Evolutionary conservation across 306 rosid genomes (phyloP).

Genomic region (Castanea crenata): DNA sequence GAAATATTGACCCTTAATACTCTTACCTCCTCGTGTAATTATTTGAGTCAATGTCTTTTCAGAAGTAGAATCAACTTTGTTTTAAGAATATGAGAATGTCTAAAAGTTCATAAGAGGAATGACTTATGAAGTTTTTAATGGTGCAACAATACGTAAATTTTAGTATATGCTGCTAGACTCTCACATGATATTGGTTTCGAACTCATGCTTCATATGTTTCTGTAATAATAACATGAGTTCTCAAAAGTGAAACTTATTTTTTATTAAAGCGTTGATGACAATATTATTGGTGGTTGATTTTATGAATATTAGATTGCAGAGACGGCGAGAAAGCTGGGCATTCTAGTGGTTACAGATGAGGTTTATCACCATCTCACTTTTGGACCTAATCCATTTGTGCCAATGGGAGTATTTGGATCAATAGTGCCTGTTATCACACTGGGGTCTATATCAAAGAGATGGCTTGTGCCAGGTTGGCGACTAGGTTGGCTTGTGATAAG

Average conservation of each 20-base stretch:
- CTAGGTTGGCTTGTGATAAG: constrained; percentile 43
- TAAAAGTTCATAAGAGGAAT: no score
- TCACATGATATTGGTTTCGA: no score
- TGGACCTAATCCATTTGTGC: constrained; percentile 41
- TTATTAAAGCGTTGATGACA: background rate
- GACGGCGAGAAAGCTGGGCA: constrained; percentile 47
- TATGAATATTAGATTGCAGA: constrained; percentile 36
- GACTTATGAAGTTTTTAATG: no score
- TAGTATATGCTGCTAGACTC: no score
- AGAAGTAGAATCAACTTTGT: no score
- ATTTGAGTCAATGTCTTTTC: no score
- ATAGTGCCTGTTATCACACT: constrained; percentile 45
- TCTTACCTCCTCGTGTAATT: no score
- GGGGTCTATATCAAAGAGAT: constrained; percentile 51
- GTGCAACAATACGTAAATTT: no score
- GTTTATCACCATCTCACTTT: constrained; percentile 38
- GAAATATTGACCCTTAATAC: no score
- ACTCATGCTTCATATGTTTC: background rate
- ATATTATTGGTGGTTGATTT: background rate
- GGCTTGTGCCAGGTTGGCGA: constrained; percentile 51
- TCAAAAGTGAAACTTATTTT: background rate
- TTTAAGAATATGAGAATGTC: no score
- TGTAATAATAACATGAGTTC: background rate
- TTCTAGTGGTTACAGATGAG: constrained; percentile 44
- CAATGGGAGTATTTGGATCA: constrained; percentile 44